phyloP scores from a whole-genome alignment of 495 filamentous ascomycete genomes.

The Clohesyomyces aquaticus region DNA sequence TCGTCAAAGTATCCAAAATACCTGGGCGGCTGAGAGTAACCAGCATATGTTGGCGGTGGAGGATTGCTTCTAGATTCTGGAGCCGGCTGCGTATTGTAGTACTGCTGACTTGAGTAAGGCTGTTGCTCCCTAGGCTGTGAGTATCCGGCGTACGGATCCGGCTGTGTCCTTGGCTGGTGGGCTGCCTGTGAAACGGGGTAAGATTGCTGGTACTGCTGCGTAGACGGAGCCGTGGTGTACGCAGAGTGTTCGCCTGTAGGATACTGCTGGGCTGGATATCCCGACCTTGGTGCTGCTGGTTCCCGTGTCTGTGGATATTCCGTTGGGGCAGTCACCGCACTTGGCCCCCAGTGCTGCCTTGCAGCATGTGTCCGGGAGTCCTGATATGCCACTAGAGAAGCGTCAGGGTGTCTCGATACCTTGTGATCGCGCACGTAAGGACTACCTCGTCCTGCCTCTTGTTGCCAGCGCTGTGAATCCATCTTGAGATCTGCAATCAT shows the following conservation, averaged over 20 bases:
- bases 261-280: conserved; percentile 10
- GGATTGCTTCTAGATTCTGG: conserved; percentile 9
- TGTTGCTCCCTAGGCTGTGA: conserved; percentile 8
- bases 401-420: conserved; percentile 43
- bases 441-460: conserved; percentile 65
- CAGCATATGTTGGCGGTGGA: background rate
- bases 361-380: conserved; percentile 56
- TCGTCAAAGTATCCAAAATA: conserved; percentile 40
- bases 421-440: conserved; percentile 56
- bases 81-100: conserved; percentile 25
- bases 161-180: conserved; percentile 20
- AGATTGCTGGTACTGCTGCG: background rate
- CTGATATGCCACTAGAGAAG: conserved; percentile 56
- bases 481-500: conserved; percentile 86
- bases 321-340: background rate
- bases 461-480: conserved; percentile 78
- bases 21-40: conserved; percentile 24
- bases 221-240: conserved; percentile 18
- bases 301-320: background rate
- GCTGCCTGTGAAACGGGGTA: background rate
- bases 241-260: background rate
- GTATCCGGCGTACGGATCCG: conserved; percentile 23
- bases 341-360: conserved; percentile 54
- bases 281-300: background rate
- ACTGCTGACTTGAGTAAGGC: conserved; percentile 8